phyloP scores from a whole-genome alignment of 2,329 filamentous ascomycete species.

The Cladophialophora carrionii region DNA sequence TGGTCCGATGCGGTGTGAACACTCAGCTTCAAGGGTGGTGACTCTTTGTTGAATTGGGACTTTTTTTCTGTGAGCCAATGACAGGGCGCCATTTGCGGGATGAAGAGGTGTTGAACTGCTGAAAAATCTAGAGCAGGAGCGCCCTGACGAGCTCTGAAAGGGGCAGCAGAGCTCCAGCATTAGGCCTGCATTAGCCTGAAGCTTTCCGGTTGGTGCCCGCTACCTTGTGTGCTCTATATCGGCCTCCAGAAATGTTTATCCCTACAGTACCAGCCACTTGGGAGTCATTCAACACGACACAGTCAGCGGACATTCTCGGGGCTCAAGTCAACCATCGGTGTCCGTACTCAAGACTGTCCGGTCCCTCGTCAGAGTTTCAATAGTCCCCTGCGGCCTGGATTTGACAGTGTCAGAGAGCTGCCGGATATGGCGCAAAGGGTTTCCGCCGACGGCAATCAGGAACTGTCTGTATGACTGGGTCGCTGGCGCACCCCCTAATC shows the following conservation, averaged over 20 bases:
- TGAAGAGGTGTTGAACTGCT: conserved; percentile 12
- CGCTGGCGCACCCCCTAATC: conserved; percentile 11
- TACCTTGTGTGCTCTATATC: neutral
- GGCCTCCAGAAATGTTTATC: conserved; percentile 8
- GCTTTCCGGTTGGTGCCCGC: conserved; percentile 15
- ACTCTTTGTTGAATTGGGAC: conserved; percentile 3
- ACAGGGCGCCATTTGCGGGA: conserved; percentile 10
- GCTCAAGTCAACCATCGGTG: neutral
- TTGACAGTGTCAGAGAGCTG: neutral
- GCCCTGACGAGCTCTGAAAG: conserved; percentile 6
- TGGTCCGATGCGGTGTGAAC: conserved; percentile 11
- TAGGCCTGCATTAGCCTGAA: conserved; percentile 12
- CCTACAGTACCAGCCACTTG: neutral
- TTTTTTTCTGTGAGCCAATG: conserved; percentile 16
- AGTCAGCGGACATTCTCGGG: conserved; percentile 8
- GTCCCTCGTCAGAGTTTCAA: neutral
- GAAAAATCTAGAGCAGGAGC: neutral
- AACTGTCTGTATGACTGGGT: conserved; percentile 8
- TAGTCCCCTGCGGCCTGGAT: neutral
- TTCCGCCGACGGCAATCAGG: conserved; percentile 13
- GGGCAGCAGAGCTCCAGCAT: conserved; percentile 6
- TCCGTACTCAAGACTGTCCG: neutral
- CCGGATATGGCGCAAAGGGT: conserved; percentile 9
- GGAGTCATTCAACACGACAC: neutral
- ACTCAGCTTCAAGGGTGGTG: neutral